Evolutionary conservation across 2,329 filamentous ascomycete species (phyloP).

Genomic region (Beauveria sp.): DNA sequence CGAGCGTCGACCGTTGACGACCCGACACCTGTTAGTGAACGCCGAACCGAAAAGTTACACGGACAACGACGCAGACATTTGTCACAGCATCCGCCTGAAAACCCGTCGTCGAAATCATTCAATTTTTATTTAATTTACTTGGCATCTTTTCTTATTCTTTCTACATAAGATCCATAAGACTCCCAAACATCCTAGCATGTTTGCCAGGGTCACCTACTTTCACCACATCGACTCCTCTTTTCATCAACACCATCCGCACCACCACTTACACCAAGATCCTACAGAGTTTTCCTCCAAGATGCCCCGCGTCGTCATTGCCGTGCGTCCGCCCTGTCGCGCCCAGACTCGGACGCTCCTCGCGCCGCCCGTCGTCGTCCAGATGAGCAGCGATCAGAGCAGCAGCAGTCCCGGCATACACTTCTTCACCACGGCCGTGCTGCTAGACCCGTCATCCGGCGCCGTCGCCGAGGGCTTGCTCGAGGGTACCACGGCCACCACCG

Average conservation of each 20-base stretch:
- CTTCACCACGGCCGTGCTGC: slow-evolving; percentile 21
- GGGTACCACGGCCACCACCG: slow-evolving; percentile 16
- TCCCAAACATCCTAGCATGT: not conserved
- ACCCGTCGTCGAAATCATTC: not conserved
- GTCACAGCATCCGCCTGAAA: not conserved
- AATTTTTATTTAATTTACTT: not conserved
- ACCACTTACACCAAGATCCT: not conserved
- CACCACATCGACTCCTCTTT: not conserved
- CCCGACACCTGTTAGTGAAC: not conserved
- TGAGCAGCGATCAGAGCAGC: slow-evolving; percentile 8
- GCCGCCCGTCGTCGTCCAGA: slow-evolving; percentile 18
- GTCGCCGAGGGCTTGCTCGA: slow-evolving; percentile 17
- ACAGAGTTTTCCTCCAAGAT: slow-evolving; percentile 7
- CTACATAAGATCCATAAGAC: no score
- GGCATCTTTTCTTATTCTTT: not conserved
- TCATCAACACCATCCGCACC: not conserved
- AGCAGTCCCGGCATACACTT: slow-evolving; percentile 14
- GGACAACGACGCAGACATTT: not conserved
- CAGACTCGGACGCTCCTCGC: slow-evolving; percentile 15
- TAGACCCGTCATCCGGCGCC: slow-evolving; percentile 13
- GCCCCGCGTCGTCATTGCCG: slow-evolving; percentile 14
- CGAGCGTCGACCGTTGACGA: not conserved
- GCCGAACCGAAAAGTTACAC: not conserved
- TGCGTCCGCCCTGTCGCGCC: slow-evolving; percentile 19
- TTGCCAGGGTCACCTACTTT: not conserved